These are phyloP conservation scores for Penicillium sp. DNA, from an alignment of 2,329 filamentous ascomycete genomes.

Conservation along the genomic window DNA sequence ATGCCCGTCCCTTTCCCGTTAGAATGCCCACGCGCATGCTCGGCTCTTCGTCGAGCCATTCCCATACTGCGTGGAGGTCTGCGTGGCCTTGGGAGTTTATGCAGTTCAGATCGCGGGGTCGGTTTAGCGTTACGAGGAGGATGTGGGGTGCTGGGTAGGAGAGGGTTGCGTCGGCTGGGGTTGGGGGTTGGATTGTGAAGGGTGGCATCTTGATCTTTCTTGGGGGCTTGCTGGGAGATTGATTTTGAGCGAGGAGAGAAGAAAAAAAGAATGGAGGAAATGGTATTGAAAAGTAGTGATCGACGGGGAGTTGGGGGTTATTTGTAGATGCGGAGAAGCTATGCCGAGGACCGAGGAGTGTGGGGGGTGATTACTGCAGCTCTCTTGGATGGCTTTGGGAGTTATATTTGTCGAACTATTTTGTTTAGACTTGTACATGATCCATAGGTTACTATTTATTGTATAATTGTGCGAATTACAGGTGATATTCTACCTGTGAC, in stretches of 20 bases:
- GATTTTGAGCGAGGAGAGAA: background rate
- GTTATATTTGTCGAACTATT: background rate
- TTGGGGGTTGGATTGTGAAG: slow-evolving; percentile 27
- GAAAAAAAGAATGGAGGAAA: background rate
- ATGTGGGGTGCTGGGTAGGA: slow-evolving; percentile 39
- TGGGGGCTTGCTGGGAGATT: background rate
- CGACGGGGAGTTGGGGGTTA: background rate
- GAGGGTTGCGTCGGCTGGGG: slow-evolving; percentile 27
- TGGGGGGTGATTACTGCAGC: slow-evolving; percentile 2
- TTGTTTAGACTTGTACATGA: background rate
- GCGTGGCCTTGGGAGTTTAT: slow-evolving; percentile 37
- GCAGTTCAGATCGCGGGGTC: slow-evolving; percentile 38
- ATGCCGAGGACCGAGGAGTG: slow-evolving; percentile 20
- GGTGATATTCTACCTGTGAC: background rate
- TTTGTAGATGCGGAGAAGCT: slow-evolving; percentile 14
- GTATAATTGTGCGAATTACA: background rate
- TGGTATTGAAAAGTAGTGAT: background rate
- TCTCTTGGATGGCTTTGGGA: background rate
- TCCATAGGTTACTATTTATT: background rate
- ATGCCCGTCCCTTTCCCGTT: slow-evolving; percentile 37
- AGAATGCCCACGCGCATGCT: slow-evolving; percentile 34
- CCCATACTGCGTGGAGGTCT: slow-evolving; percentile 37
- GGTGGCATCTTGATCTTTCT: slow-evolving; percentile 15
- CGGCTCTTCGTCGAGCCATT: slow-evolving; percentile 41
- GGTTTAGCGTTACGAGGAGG: slow-evolving; percentile 43